phyloP scores from a whole-genome alignment of 2,329 filamentous ascomycete species.

The Fusarium chuoi region DNA sequence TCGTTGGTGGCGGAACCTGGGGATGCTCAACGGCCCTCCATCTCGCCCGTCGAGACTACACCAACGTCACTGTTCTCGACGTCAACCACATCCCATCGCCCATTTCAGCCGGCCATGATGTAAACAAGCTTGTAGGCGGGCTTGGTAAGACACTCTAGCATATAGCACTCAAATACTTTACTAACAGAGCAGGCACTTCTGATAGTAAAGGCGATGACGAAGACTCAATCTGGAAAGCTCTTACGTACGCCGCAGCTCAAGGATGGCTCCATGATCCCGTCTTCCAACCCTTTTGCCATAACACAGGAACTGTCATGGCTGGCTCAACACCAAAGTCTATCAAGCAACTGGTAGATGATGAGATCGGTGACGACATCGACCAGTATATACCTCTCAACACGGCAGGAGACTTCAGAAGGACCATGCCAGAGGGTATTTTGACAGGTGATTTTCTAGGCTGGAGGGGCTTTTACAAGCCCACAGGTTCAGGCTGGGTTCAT shows the following conservation, averaged over 20 bases:
- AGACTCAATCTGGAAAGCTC: constrained; percentile 1
- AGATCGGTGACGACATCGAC: constrained; percentile 13
- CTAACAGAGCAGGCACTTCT: neutral
- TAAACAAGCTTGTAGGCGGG: constrained; percentile 25
- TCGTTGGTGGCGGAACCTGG: constrained; percentile 36
- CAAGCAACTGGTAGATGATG: constrained; percentile 16
- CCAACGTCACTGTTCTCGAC: constrained; percentile 22
- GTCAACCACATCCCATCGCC: constrained; percentile 24
- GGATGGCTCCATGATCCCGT: constrained; percentile 26
- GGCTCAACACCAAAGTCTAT: constrained; percentile 18
- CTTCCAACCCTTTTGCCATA: constrained; percentile 17
- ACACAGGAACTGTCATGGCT: constrained; percentile 23
- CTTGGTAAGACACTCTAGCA: neutral
- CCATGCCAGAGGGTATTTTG: constrained; percentile 23
- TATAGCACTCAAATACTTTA: rapidly evolving
- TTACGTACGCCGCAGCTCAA: constrained; percentile 1
- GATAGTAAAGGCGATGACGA: constrained; percentile 10
- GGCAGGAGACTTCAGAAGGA: constrained; percentile 17
- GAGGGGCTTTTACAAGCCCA: constrained; percentile 23
- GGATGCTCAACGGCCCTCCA: constrained; percentile 33
- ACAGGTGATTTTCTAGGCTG: constrained; percentile 23
- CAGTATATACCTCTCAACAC: constrained; percentile 18
- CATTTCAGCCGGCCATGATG: constrained; percentile 29
- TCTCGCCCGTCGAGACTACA: constrained; percentile 26
- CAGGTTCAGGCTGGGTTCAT: constrained; percentile 27